Evolutionary conservation across 768 basidiomycete species (phyloP).

Genomic region (Mrakia hoshinonis): DNA sequence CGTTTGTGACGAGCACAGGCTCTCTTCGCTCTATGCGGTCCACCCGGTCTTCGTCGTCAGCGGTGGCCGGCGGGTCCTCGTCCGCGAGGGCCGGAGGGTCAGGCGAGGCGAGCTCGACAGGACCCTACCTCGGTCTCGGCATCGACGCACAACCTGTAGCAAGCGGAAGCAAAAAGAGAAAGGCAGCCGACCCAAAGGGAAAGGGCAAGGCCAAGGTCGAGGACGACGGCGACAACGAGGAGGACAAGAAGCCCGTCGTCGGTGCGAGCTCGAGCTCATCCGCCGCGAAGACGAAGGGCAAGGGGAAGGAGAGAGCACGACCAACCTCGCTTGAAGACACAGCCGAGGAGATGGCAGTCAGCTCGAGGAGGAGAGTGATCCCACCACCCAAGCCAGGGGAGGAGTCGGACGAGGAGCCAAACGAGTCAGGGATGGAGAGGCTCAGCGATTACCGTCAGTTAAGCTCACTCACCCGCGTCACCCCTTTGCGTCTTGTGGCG

Average conservation of each 20-base stretch:
- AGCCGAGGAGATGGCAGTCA: neutral
- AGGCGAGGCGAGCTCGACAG: neutral
- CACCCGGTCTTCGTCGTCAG: neutral
- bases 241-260: neutral
- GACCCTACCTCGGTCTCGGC: neutral
- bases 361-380: constrained; percentile 8
- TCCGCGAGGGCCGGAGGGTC: neutral
- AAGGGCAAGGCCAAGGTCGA: neutral
- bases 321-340: neutral
- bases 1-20: neutral
- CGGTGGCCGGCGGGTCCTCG: neutral
- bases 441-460: constrained; percentile 1
- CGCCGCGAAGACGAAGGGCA: neutral
- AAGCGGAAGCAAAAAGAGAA: neutral
- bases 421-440: neutral
- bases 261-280: neutral
- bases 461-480: neutral
- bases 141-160: neutral
- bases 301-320: neutral
- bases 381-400: neutral
- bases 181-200: neutral
- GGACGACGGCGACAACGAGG: neutral
- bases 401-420: neutral
- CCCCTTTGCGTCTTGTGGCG: neutral
- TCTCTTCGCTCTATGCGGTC: neutral